Percentiles rank a stretch among this genome's conserved stretches.
Conservation (phyloP, 768 basidiomycete species). For the Calocybe indica region DNA sequence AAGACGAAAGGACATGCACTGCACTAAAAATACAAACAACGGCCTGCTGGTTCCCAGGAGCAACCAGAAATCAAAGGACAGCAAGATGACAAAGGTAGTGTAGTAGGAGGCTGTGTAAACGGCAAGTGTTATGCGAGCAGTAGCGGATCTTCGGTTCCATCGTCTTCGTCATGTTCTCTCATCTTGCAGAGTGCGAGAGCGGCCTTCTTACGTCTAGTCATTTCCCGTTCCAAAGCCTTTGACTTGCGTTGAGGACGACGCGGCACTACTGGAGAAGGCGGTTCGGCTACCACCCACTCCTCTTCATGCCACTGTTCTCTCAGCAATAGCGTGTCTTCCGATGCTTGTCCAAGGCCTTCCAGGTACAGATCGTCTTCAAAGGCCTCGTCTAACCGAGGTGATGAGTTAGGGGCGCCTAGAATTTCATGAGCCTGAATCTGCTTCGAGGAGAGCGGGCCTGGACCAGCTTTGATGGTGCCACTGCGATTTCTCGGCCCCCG, state of each 20-base stretch:
- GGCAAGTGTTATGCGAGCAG: conserved; percentile 7
- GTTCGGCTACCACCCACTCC: conserved; percentile 30
- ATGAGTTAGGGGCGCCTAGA: too few relatives aligned
- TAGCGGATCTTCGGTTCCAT: conserved; percentile 14
- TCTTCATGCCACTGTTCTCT: conserved; percentile 18
- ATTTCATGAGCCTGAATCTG: too few relatives aligned
- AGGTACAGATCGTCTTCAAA: not conserved
- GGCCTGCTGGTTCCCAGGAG: not conserved
- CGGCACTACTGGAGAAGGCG: conserved; percentile 27
- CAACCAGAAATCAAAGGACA: not conserved
- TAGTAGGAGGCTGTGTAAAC: not conserved
- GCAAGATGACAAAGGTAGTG: not conserved
- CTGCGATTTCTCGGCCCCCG: too few relatives aligned
- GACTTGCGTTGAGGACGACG: conserved; percentile 13
- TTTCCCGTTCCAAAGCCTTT: conserved; percentile 9
- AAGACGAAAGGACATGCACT: not conserved
- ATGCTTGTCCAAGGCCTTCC: conserved; percentile 8
- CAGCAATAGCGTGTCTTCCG: conserved; percentile 12
- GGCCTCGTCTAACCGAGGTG: too few relatives aligned
- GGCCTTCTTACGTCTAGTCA: conserved; percentile 6
- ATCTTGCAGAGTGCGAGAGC: conserved; percentile 4
- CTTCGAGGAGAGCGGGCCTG: too few relatives aligned
- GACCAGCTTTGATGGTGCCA: too few relatives aligned
- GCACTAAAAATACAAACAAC: not conserved
- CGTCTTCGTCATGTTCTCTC: conserved; percentile 12